These are phyloP conservation scores for Cercospora zeae-maydis DNA, from an alignment of 2,329 filamentous ascomycete species.

Conservation along the genomic window DNA sequence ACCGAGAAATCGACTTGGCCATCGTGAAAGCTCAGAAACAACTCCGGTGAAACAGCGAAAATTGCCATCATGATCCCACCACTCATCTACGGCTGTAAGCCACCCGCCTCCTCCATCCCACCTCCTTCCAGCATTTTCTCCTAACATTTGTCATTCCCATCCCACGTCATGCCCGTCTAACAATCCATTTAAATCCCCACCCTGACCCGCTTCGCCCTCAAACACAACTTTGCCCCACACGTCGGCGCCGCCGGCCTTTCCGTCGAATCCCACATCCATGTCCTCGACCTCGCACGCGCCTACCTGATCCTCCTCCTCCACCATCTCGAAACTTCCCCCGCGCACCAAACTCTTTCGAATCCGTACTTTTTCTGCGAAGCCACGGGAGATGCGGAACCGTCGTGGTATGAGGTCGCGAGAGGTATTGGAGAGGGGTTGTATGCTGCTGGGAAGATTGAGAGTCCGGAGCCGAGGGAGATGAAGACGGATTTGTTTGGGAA, in stretches of 20 bases:
- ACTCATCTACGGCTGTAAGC: conserved; percentile 45
- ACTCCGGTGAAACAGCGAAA: conserved; percentile 41
- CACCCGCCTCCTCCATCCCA: neutral
- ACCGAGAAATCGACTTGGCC: conserved; percentile 46
- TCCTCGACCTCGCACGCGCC: conserved; percentile 46
- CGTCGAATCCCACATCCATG: conserved; percentile 47
- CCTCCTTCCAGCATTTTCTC: neutral
- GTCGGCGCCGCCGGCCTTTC: conserved; percentile 45
- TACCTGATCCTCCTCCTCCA: conserved; percentile 48
- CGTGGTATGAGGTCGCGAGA: conserved; percentile 43
- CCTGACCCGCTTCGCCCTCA: conserved; percentile 47
- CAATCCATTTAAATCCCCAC: conserved; percentile 50
- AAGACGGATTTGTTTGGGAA: conserved; percentile 41
- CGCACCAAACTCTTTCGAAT: conserved; percentile 39
- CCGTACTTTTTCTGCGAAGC: conserved; percentile 52
- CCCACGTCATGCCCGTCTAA: conserved; percentile 42
- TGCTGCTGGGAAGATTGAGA: conserved; percentile 39
- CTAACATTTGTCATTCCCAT: neutral
- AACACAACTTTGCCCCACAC: conserved; percentile 47
- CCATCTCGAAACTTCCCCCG: conserved; percentile 39
- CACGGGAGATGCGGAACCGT: conserved; percentile 40
- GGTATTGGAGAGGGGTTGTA: conserved; percentile 41
- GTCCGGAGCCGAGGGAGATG: conserved; percentile 39
- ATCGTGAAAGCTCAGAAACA: conserved; percentile 41
- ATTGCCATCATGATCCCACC: conserved; percentile 50